Percentiles rank a stretch among this genome's conserved stretches.
Evolutionary conservation across 164 flowering plant genomes (phyloP).

Genomic region (Dillenia suffruticosa): DNA sequence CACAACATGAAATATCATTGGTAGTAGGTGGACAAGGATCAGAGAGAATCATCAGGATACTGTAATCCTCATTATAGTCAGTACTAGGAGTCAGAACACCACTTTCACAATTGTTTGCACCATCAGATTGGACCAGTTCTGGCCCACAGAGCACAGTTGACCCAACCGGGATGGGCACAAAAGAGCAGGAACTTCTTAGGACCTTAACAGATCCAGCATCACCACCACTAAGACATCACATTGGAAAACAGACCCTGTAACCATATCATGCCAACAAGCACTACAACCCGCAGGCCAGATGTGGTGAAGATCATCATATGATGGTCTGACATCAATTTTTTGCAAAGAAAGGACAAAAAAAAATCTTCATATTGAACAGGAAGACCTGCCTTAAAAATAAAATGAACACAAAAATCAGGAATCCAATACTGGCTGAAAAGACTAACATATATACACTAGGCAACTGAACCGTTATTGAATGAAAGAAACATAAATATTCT

Average conservation of each 20-base stretch:
- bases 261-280: slow-evolving; percentile 89
- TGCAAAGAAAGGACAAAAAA: slow-evolving; percentile 68
- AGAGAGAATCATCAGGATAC: slow-evolving; percentile 44
- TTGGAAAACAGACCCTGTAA: slow-evolving; percentile 78
- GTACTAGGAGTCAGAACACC: slow-evolving; percentile 8
- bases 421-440: slow-evolving; percentile 1
- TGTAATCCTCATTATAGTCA: slow-evolving; percentile 39
- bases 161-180: slow-evolving; percentile 50
- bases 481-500: not conserved
- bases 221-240: slow-evolving; percentile 82
- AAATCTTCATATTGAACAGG: slow-evolving; percentile 90
- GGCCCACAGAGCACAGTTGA: slow-evolving; percentile 47
- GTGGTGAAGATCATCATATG: slow-evolving; percentile 50
- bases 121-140: slow-evolving; percentile 15
- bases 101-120: slow-evolving; percentile 17
- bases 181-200: slow-evolving; percentile 68
- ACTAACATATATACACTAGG: not conserved
- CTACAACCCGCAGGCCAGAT: slow-evolving; percentile 83
- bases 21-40: slow-evolving; percentile 52
- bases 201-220: slow-evolving; percentile 72
- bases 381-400: slow-evolving; percentile 55
- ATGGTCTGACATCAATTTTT: slow-evolving; percentile 59
- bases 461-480: not conserved
- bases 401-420: slow-evolving; percentile 2
- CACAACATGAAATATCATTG: slow-evolving; percentile 39